Evolutionary conservation across 305 asterid species (phyloP), one percentile per base, ranked within the genome.

Genomic region (Salvia sclarea): DNA sequence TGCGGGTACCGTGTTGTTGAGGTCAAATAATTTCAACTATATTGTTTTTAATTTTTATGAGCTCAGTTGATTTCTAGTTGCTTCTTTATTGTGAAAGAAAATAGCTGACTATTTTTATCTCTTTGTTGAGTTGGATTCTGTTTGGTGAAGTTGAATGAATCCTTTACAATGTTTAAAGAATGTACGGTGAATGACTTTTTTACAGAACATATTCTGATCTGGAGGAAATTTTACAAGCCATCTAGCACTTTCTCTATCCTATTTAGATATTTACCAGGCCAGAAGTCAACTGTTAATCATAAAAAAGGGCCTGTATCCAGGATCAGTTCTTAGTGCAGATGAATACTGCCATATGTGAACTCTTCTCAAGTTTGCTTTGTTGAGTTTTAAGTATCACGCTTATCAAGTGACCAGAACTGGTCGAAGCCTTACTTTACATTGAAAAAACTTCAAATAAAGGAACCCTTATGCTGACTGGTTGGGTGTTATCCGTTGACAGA

Each of bases 1-100:
- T 94, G 99, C 79, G 99, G 99, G 33, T 94, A 94, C 76, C 96
- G 95, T 67, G 98, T 88, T 56, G 94, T 91, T 66, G 99, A 94
- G 99, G 99, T 94, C 43, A 47, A 52, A 68, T 69, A 66, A 64
- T 31, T 69, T 16, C 49, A 57, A 40, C 67, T 37, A 68, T 37
- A 68, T 44, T 60, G 24, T 48, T 55, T 58, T 67, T 55, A 25
- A 18, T 48, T 55, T 58, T 67, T 55, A 25, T 69, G 63, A 61
- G 77, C 78, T 76, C 69, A 72, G 25, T 64, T 72, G 58, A 50
- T 62, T 69, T 75, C 53, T 74, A 58, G 40, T 25, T 35, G 71
- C 40, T 57, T 64, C 63, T 54, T 74, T 57, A 57, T 64, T 50
- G 55, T 64, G n/a, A 52, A 38, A 38, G 72, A 47, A 68, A 56